A percentile compares a stretch with the other conserved stretches of the same genome.
Conservation (phyloP, 257 asterid species). For the Coffea canephora region DNA sequence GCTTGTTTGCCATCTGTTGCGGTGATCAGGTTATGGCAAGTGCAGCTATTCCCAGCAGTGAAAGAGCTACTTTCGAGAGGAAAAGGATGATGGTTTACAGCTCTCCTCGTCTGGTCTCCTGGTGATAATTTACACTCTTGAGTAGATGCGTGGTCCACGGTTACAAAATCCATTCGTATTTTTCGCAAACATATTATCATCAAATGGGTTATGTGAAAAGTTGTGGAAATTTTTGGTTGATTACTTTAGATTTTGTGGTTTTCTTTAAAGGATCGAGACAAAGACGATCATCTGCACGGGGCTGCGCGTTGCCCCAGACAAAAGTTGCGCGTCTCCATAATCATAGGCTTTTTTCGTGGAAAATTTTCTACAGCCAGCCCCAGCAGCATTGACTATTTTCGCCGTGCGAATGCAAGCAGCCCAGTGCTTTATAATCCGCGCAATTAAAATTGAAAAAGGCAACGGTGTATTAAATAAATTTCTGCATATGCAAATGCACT, state of each 20-base stretch:
- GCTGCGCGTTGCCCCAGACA: neutral
- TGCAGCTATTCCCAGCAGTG: constrained; percentile 57
- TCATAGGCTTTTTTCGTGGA: neutral
- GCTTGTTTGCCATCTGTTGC: neutral
- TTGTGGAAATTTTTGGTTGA: neutral
- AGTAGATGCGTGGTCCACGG: neutral
- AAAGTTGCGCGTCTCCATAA: neutral
- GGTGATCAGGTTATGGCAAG: constrained; percentile 46
- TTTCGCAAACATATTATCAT: neutral
- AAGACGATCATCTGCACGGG: neutral
- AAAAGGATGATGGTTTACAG: neutral
- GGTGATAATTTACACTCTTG: neutral
- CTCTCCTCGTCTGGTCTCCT: neutral
- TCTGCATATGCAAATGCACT: no score
- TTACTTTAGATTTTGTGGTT: neutral
- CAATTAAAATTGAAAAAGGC: neutral
- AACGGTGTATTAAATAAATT: no score
- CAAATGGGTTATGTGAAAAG: neutral
- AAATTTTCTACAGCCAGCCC: neutral
- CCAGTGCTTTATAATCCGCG: neutral
- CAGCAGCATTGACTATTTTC: neutral
- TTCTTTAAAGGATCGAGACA: neutral
- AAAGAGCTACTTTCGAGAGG: neutral
- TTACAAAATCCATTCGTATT: neutral
- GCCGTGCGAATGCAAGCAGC: neutral